phyloP scores from a whole-genome alignment of 2,329 filamentous ascomycete species.

The Calonectria leucothoes region DNA sequence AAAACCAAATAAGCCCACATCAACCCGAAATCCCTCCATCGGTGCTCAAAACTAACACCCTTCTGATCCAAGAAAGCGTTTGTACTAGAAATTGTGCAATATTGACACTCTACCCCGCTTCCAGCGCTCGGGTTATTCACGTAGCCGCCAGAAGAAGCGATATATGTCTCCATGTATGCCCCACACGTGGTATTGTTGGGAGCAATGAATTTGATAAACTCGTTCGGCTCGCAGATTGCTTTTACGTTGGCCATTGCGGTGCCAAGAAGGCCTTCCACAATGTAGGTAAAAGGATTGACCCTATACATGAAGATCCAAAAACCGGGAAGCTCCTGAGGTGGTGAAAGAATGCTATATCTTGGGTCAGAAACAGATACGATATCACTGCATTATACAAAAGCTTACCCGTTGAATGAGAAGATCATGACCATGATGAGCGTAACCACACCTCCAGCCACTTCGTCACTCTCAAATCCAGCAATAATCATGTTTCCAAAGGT shows the following conservation, averaged over 20 bases:
- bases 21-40: constrained; percentile 68
- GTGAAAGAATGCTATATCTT: constrained; percentile 14
- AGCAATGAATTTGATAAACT: constrained; percentile 19
- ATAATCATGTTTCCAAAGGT: constrained; percentile 75
- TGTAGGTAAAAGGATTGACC: constrained; percentile 24
- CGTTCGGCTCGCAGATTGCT: constrained; percentile 15
- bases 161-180: constrained; percentile 15
- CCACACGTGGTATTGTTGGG: constrained; percentile 15
- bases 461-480: constrained; percentile 70
- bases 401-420: constrained; percentile 63
- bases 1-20: constrained; percentile 64
- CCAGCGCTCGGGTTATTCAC: constrained; percentile 7
- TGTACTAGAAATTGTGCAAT: constrained; percentile 51
- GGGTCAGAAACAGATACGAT: neutral
- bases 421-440: constrained; percentile 71
- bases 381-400: neutral
- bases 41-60: constrained; percentile 57
- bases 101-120: constrained; percentile 53
- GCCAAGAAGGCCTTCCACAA: constrained; percentile 23
- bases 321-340: constrained; percentile 12
- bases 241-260: constrained; percentile 16
- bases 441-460: constrained; percentile 72
- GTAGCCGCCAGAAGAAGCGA: constrained; percentile 10
- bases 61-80: constrained; percentile 52
- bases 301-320: constrained; percentile 30